Base-by-base conservation (phyloP, 176 grass and related monocot species). In the Triticum timopheevii region DNA sequence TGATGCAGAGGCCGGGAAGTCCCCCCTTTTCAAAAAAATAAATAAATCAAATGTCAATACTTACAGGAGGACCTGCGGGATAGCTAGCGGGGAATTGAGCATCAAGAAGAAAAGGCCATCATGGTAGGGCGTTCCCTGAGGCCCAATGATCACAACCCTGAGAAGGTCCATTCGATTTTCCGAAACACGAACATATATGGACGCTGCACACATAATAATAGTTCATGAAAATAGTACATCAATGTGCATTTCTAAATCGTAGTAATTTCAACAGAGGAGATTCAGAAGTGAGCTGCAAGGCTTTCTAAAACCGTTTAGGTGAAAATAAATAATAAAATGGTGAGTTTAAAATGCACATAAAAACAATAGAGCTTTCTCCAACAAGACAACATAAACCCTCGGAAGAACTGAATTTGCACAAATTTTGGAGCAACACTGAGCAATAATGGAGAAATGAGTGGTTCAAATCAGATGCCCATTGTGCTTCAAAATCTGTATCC, bases 31-130 rank as follows among this genome's bases (percentile, higher is more conserved):
- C n/a, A n/a, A n/a, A n/a, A n/a, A n/a, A n/a, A n/a, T n/a, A n/a
- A n/a, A n/a, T n/a, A 0, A 47, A 23, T 22, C 24, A 31, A 72
- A 8, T 70, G 77, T 35, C 33, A 86, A 67, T 23, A 87, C 84
- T 20, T 87, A 97, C 95, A 22, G 95, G 95, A 82, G 95, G 95
- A 82, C 13, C 47, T 58, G 92, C 35, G 39, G 95, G 95, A 75
- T 95, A 97, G 75, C 76, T 80, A 23, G 84, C 13, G 58, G 93
- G 65, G 67, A 97, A 97, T 7, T 90, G 91, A 76, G 87, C 86
- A 84, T 95, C 95, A 82, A 97, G 89, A 97, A 97, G 80, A 97
- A 97, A 49, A 97, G 95, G 49, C 95, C 95, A 86, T 97, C 88
- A 88, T 97, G 95, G 61, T 97, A 97, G 10, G 95, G 95, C 80